Evolutionary conservation across 192 early-diverging fungal genomes (phyloP).

Genomic region (Endogone sp.): DNA sequence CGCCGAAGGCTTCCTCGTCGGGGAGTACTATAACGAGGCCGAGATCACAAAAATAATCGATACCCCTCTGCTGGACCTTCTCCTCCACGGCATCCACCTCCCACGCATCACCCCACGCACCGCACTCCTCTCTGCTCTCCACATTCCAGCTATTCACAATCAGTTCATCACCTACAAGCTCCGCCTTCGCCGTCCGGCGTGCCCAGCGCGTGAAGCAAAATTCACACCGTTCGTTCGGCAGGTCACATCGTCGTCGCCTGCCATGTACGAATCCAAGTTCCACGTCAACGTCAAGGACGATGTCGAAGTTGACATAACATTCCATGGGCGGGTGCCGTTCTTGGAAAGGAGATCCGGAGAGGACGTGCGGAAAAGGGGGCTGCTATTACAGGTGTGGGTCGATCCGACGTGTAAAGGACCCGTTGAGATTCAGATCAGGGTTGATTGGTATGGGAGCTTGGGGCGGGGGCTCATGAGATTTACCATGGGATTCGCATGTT

Average conservation of each 20-base stretch:
- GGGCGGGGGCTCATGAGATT: conserved; percentile 67
- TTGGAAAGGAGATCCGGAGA: conserved; percentile 8
- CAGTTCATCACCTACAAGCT: conserved; percentile 48
- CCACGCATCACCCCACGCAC: conserved; percentile 5
- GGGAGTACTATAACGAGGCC: conserved; percentile 21
- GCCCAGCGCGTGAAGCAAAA: conserved; percentile 7
- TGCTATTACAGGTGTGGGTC: conserved; percentile 48
- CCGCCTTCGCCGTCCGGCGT: conserved; percentile 29
- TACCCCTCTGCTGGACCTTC: background rate
- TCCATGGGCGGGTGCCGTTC: conserved; percentile 50
- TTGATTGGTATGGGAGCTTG: conserved; percentile 70
- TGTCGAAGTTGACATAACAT: conserved; percentile 39
- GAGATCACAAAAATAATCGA: background rate
- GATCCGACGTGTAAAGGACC: conserved; percentile 45
- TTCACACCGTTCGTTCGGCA: conserved; percentile 50
- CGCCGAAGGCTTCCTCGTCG: conserved; percentile 37
- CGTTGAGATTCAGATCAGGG: conserved; percentile 37
- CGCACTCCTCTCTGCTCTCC: conserved; percentile 32
- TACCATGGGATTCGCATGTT: conserved; percentile 62
- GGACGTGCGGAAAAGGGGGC: conserved; percentile 23
- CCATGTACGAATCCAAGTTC: conserved; percentile 52
- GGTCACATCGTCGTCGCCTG: conserved; percentile 32
- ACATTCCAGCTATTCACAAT: conserved; percentile 46
- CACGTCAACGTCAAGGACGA: conserved; percentile 33
- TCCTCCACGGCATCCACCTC: conserved; percentile 6